Conservation (phyloP, 495 filamentous ascomycete genomes). For the Lasiosphaeria hispida region DNA sequence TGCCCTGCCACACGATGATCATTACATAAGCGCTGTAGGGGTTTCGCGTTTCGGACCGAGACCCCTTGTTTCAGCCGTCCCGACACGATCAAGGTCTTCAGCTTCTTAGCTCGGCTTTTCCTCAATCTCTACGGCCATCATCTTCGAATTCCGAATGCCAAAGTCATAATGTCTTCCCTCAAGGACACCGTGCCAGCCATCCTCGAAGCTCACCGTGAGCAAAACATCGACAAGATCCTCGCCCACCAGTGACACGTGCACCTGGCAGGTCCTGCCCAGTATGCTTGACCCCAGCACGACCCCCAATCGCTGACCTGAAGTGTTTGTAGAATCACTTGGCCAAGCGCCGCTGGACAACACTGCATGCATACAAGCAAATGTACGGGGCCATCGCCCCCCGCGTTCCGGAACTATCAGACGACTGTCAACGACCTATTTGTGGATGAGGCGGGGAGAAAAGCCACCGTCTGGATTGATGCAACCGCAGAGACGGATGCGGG, state of each 20-base stretch:
- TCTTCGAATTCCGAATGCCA: too few relatives aligned
- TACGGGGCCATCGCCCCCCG: not conserved
- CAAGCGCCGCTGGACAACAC: not conserved
- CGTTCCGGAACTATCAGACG: constrained; percentile 18
- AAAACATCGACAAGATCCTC: constrained; percentile 5
- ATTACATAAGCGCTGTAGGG: too few relatives aligned
- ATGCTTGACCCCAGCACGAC: not conserved
- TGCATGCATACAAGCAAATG: not conserved
- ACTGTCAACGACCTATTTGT: constrained; percentile 17
- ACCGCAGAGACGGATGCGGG: constrained; percentile 18
- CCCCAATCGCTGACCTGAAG: not conserved
- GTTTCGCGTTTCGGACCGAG: too few relatives aligned
- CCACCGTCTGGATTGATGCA: constrained; percentile 17
- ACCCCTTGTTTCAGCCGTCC: too few relatives aligned
- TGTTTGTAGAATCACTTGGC: not conserved
- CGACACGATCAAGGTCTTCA: too few relatives aligned
- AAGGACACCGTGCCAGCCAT: not conserved
- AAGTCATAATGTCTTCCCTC: not conserved
- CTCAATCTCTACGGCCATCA: too few relatives aligned
- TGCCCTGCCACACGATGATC: too few relatives aligned
- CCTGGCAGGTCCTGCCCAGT: not conserved
- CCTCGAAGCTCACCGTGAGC: not conserved
- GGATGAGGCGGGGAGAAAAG: constrained; percentile 22
- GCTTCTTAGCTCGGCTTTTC: too few relatives aligned
- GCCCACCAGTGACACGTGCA: not conserved